Conservation (phyloP, 2,329 filamentous ascomycete species). For the Waltergamsia citrina region DNA sequence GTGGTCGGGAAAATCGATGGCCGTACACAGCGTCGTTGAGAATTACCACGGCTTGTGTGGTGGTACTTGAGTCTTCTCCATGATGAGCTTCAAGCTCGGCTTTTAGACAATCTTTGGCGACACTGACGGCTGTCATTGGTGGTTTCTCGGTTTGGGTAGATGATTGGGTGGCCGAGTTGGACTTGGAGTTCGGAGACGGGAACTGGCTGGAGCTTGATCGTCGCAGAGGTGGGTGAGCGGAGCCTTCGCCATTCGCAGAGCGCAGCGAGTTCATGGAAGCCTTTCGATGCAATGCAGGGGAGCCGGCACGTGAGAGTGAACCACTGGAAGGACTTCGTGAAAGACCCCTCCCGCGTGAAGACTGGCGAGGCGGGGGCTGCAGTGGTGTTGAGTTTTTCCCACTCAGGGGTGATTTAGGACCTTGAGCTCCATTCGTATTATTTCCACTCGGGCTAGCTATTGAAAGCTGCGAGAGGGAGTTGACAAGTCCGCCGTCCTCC, state of each 20-base stretch:
- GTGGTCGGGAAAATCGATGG: slow-evolving; percentile 79
- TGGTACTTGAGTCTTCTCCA: slow-evolving; percentile 23
- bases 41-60: slow-evolving; percentile 65
- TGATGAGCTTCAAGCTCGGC: slow-evolving; percentile 60
- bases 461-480: slow-evolving; percentile 34
- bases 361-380: slow-evolving; percentile 24
- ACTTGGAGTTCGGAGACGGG: slow-evolving; percentile 31
- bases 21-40: slow-evolving; percentile 93
- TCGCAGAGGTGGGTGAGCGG: slow-evolving; percentile 30
- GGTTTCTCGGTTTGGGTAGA: slow-evolving; percentile 26
- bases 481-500: slow-evolving; percentile 24
- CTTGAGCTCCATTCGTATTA: neutral
- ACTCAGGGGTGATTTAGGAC: slow-evolving; percentile 15
- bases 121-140: slow-evolving; percentile 35
- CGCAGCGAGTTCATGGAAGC: slow-evolving; percentile 48
- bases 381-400: slow-evolving; percentile 21
- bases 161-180: slow-evolving; percentile 16
- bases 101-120: slow-evolving; percentile 61
- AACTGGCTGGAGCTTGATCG: slow-evolving; percentile 37
- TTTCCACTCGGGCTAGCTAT: too few species aligned
- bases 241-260: slow-evolving; percentile 31
- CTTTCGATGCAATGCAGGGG: slow-evolving; percentile 44
- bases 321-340: slow-evolving; percentile 31
- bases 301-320: slow-evolving; percentile 33
- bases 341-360: slow-evolving; percentile 25